These are phyloP conservation scores for Aspergillus neotritici DNA, from an alignment of 2,329 filamentous ascomycete species.

Conservation along the genomic window DNA sequence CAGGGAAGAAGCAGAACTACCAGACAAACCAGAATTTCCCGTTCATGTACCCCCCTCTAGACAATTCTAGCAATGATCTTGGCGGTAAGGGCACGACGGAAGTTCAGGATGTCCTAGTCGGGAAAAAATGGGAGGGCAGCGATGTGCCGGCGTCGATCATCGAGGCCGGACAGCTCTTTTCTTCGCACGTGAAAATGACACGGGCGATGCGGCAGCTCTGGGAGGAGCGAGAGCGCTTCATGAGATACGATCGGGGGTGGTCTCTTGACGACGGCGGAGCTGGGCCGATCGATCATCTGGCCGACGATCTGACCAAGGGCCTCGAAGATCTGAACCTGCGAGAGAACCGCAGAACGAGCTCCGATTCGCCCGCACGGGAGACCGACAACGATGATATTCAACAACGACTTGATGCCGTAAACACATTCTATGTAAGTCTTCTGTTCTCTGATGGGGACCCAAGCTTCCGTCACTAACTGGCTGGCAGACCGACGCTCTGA, in stretches of 20 bases:
- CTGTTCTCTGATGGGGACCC: too few relatives aligned
- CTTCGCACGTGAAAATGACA: slow-evolving; percentile 82
- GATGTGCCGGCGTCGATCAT: slow-evolving; percentile 89
- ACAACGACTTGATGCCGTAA: slow-evolving; percentile 64
- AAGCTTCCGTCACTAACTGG: background rate
- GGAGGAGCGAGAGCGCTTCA: slow-evolving; percentile 86
- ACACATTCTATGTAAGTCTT: slow-evolving; percentile 73
- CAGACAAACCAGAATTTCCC: slow-evolving; percentile 99
- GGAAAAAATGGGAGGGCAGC: slow-evolving; percentile 84
- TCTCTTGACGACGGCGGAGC: slow-evolving; percentile 47
- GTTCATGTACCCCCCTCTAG: slow-evolving; percentile 91
- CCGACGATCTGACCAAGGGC: slow-evolving; percentile 38
- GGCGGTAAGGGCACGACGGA: slow-evolving; percentile 83
- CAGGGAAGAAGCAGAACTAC: slow-evolving; percentile 97
- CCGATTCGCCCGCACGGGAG: slow-evolving; percentile 20
- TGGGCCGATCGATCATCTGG: slow-evolving; percentile 27
- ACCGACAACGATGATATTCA: slow-evolving; percentile 37
- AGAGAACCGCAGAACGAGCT: slow-evolving; percentile 9
- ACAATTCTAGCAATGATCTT: slow-evolving; percentile 79
- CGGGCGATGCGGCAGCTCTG: slow-evolving; percentile 87
- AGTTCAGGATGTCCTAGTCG: slow-evolving; percentile 71
- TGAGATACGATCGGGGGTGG: slow-evolving; percentile 91
- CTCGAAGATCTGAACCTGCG: slow-evolving; percentile 19
- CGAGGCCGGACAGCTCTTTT: slow-evolving; percentile 89
- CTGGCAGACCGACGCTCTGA: slow-evolving; percentile 63